A percentile compares a stretch with the other conserved stretches of the same genome.
Conservation (phyloP, 2,329 filamentous ascomycete genomes). For the Xylariaceae sp. region DNA sequence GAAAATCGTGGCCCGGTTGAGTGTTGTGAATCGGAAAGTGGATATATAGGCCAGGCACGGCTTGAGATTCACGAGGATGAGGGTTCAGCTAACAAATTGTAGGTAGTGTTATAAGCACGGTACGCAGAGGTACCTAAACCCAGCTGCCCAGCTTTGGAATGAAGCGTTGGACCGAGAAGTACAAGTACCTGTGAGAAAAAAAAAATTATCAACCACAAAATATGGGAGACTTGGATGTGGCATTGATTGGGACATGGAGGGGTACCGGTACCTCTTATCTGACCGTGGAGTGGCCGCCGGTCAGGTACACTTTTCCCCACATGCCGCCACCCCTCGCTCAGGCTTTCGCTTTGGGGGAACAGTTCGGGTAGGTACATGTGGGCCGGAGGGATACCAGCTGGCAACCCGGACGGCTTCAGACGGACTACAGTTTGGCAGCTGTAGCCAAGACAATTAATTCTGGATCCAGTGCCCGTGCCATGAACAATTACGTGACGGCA, state of each 20-base stretch:
- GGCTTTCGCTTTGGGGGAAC: too few relatives aligned
- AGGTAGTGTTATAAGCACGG: not conserved
- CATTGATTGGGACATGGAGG: conserved; percentile 11
- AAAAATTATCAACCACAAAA: conserved; percentile 12
- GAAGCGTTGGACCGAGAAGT: conserved; percentile 9
- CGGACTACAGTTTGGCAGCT: not conserved
- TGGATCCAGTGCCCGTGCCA: too few relatives aligned
- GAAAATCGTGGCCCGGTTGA: conserved; percentile 3
- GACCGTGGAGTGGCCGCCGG: too few relatives aligned
- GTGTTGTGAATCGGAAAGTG: conserved; percentile 12
- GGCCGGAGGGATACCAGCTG: not conserved
- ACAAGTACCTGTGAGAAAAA: conserved; percentile 8
- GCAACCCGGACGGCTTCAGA: not conserved
- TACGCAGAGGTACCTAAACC: conserved; percentile 12
- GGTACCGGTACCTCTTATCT: conserved; percentile 2
- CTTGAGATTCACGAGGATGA: conserved; percentile 16
- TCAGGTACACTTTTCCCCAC: too few relatives aligned
- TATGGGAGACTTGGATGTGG: conserved; percentile 3
- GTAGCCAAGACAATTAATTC: not conserved
- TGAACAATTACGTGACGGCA: too few relatives aligned
- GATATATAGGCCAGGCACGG: conserved; percentile 4
- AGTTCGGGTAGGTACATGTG: not conserved
- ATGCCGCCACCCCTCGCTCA: too few relatives aligned
- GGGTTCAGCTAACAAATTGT: conserved; percentile 17
- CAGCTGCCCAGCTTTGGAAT: conserved; percentile 1